Evolutionary conservation across 352 stramenopile genomes (phyloP).

Genomic region (Phytophthora europaea): DNA sequence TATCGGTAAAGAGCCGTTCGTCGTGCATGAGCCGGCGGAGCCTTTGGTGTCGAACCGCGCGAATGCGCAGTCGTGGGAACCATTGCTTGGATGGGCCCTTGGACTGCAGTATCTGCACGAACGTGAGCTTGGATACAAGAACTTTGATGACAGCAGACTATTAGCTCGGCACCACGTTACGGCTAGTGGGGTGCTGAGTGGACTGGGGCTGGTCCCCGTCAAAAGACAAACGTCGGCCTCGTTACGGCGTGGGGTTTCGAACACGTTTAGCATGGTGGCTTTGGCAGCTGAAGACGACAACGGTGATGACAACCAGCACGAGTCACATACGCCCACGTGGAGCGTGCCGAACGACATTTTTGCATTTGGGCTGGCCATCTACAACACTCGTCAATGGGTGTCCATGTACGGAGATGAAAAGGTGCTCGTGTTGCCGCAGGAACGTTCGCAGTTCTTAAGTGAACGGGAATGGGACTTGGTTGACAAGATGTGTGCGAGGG

Average conservation of each 20-base stretch:
- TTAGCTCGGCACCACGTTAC: conserved; percentile 28
- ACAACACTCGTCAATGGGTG: conserved; percentile 33
- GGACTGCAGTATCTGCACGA: conserved; percentile 45
- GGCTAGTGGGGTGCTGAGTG: conserved; percentile 28
- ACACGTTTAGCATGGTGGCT: conserved; percentile 20
- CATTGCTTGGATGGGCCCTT: conserved; percentile 37
- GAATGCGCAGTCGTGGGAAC: conserved; percentile 32
- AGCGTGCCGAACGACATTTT: conserved; percentile 35
- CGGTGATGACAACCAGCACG: background rate
- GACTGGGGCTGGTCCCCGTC: conserved; percentile 31
- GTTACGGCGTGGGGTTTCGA: conserved; percentile 29
- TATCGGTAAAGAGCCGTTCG: conserved; percentile 37
- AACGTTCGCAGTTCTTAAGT: conserved; percentile 23
- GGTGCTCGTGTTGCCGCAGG: conserved; percentile 16
- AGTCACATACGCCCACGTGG: conserved; percentile 15
- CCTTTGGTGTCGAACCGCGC: conserved; percentile 22
- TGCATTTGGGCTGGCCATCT: conserved; percentile 36
- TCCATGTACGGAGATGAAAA: conserved; percentile 27
- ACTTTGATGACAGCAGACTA: conserved; percentile 31
- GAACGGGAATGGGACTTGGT: conserved; percentile 37
- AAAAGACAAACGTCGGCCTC: conserved; percentile 25
- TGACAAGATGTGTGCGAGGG: conserved; percentile 32
- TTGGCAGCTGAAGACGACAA: conserved; percentile 7
- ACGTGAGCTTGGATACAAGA: conserved; percentile 37
- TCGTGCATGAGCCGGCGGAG: conserved; percentile 34